A percentile compares a stretch with the other conserved stretches of the same genome.
Evolutionary conservation across 2,329 filamentous ascomycete genomes (phyloP).

Genomic region (Cryoendolithus antarcticus): DNA sequence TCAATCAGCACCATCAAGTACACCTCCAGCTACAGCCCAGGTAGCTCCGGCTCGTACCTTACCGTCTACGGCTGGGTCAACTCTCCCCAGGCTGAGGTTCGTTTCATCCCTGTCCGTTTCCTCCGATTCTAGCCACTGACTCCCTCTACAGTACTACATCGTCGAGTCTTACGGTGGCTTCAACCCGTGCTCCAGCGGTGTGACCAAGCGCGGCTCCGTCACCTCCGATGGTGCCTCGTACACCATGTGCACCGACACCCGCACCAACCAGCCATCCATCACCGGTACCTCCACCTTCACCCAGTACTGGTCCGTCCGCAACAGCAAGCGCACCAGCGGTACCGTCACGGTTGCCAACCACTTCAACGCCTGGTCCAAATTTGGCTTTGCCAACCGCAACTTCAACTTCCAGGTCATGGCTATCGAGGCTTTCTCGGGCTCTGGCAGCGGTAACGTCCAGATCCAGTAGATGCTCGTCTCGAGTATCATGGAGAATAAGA

Average conservation of each 20-base stretch:
- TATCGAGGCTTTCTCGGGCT: conserved; percentile 13
- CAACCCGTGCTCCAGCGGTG: conserved; percentile 17
- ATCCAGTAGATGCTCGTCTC: too few relatives aligned
- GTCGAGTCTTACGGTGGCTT: conserved; percentile 40
- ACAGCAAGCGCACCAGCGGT: conserved; percentile 18
- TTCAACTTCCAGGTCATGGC: conserved; percentile 17
- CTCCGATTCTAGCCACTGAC: conserved; percentile 12
- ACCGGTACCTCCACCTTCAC: conserved; percentile 28
- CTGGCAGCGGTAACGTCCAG: conserved; percentile 3
- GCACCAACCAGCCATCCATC: conserved; percentile 28
- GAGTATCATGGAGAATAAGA: too few relatives aligned
- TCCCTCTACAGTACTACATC: conserved; percentile 46
- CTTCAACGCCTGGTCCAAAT: conserved; percentile 10
- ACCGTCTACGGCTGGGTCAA: conserved; percentile 45
- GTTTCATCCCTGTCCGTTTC: background rate
- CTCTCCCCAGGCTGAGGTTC: conserved; percentile 30
- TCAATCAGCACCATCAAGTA: conserved; percentile 13
- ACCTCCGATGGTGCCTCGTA: conserved; percentile 27
- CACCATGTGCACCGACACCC: conserved; percentile 26
- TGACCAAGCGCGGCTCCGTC: conserved; percentile 21
- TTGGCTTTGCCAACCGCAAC: conserved; percentile 14
- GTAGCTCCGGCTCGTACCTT: conserved; percentile 38
- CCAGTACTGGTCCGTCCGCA: conserved; percentile 32
- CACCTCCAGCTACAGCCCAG: conserved; percentile 24
- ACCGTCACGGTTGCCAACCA: conserved; percentile 11